phyloP scores from a whole-genome alignment of 73 alveolate species.

The Paramecium caudatum region DNA sequence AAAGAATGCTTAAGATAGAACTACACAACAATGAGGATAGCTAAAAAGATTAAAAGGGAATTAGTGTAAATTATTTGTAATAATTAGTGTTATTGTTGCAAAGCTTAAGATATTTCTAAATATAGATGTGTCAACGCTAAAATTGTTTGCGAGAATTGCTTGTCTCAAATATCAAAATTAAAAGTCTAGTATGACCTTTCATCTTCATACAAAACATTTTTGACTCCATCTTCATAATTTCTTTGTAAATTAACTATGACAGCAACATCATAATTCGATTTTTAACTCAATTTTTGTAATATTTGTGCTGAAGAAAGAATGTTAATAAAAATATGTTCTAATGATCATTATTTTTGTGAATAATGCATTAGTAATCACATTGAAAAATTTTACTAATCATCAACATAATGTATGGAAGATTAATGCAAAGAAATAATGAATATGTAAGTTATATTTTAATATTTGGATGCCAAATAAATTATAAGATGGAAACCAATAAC shows the following conservation, averaged over 20 bases:
- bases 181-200: not conserved
- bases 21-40: no score
- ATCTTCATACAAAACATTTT: not conserved
- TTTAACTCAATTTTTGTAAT: not conserved
- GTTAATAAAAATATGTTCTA: not conserved
- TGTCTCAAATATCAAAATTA: not conserved
- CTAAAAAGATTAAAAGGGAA: no score
- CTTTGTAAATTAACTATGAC: slow-evolving; percentile 24
- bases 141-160: not conserved
- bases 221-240: not conserved
- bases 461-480: not conserved
- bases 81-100: no score
- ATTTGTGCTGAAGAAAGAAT: not conserved
- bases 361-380: not conserved
- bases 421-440: not conserved
- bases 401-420: not conserved
- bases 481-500: slow-evolving; percentile 44
- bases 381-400: not conserved
- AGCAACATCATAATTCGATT: not conserved
- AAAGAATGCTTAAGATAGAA: no score
- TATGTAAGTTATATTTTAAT: not conserved
- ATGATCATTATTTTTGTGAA: slow-evolving; percentile 18
- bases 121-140: not conserved
- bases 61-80: no score
- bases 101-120: no score